Percentiles rank a stretch among this genome's conserved stretches.
These are phyloP conservation scores for Didymella lethalis DNA, from an alignment of 2,329 filamentous ascomycete species.

Conservation along the genomic window DNA sequence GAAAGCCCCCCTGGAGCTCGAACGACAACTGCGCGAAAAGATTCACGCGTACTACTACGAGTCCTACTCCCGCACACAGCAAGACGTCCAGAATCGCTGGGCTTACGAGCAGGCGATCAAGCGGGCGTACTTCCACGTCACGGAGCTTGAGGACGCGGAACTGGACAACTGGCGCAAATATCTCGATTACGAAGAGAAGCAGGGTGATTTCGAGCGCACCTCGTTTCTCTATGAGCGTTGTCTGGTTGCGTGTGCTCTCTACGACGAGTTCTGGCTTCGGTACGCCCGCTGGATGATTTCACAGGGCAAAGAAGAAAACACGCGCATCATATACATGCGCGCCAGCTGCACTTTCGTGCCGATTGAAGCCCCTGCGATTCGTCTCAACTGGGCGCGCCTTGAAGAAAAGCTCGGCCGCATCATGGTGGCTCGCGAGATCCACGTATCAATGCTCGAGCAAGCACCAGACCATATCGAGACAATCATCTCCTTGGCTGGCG, in stretches of 20 bases:
- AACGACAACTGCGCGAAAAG: slow-evolving; percentile 80
- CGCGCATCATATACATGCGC: slow-evolving; percentile 89
- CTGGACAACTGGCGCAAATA: slow-evolving; percentile 94
- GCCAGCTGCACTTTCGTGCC: slow-evolving; percentile 87
- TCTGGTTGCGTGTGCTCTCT: slow-evolving; percentile 88
- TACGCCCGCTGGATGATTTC: slow-evolving; percentile 91
- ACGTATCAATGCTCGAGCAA: slow-evolving; percentile 77
- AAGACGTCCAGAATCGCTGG: slow-evolving; percentile 91
- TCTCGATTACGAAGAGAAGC: slow-evolving; percentile 90
- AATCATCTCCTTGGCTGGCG: slow-evolving; percentile 85
- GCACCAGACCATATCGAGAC: slow-evolving; percentile 86
- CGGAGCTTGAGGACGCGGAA: slow-evolving; percentile 85
- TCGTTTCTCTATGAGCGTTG: slow-evolving; percentile 93
- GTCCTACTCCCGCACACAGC: slow-evolving; percentile 80
- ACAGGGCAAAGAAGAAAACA: slow-evolving; percentile 82
- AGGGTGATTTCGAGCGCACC: slow-evolving; percentile 77
- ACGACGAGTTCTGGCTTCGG: slow-evolving; percentile 98
- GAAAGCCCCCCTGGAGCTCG: slow-evolving; percentile 78
- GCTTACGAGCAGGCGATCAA: slow-evolving; percentile 95
- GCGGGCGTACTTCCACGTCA: slow-evolving; percentile 95
- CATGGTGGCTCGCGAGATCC: slow-evolving; percentile 83
- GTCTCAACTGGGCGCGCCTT: slow-evolving; percentile 92
- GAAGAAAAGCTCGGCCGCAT: slow-evolving; percentile 84
- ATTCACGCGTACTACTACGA: slow-evolving; percentile 84
- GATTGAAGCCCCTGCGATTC: slow-evolving; percentile 81